phyloP scores from a whole-genome alignment of 768 basidiomycete genomes.

The Termitomyces sp. region DNA sequence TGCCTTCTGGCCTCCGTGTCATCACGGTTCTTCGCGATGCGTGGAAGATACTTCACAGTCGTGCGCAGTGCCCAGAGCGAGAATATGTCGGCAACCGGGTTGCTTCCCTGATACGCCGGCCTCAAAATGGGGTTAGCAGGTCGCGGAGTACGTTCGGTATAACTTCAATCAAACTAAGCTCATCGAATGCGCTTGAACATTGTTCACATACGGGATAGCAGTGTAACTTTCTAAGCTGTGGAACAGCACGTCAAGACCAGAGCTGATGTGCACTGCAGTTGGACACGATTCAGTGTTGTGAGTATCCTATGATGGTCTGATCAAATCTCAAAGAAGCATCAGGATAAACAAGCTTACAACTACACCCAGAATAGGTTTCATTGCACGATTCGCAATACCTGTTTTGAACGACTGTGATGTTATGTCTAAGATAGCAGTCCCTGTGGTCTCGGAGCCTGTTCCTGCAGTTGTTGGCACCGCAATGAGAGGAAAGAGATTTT shows the following conservation, averaged over 20 bases:
- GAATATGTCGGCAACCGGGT: slow-evolving; percentile 94
- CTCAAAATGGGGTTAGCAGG: slow-evolving; percentile 86
- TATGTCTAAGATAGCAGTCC: slow-evolving; percentile 90
- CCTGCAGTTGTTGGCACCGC: slow-evolving; percentile 75
- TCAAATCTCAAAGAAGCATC: neutral
- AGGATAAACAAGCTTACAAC: slow-evolving; percentile 34
- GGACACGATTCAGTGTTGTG: slow-evolving; percentile 90
- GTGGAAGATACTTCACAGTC: slow-evolving; percentile 84
- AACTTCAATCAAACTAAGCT: slow-evolving; percentile 37
- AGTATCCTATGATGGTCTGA: slow-evolving; percentile 48
- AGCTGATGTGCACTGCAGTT: slow-evolving; percentile 85
- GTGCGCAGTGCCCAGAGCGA: slow-evolving; percentile 90
- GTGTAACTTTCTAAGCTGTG: slow-evolving; percentile 95
- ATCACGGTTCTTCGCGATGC: slow-evolving; percentile 71
- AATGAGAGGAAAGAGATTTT: slow-evolving; percentile 76
- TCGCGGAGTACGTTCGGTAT: slow-evolving; percentile 84
- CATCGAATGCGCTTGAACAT: slow-evolving; percentile 3
- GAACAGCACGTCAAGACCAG: slow-evolving; percentile 95
- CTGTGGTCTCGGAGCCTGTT: slow-evolving; percentile 93
- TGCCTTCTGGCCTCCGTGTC: slow-evolving; percentile 82
- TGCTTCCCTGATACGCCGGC: slow-evolving; percentile 91
- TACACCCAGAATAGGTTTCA: slow-evolving; percentile 86
- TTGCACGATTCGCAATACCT: slow-evolving; percentile 86
- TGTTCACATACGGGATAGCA: slow-evolving; percentile 76
- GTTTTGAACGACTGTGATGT: slow-evolving; percentile 93